Evolutionary conservation across 192 early-diverging fungal species (phyloP).

Genomic region (Backusella tuberculispora): DNA sequence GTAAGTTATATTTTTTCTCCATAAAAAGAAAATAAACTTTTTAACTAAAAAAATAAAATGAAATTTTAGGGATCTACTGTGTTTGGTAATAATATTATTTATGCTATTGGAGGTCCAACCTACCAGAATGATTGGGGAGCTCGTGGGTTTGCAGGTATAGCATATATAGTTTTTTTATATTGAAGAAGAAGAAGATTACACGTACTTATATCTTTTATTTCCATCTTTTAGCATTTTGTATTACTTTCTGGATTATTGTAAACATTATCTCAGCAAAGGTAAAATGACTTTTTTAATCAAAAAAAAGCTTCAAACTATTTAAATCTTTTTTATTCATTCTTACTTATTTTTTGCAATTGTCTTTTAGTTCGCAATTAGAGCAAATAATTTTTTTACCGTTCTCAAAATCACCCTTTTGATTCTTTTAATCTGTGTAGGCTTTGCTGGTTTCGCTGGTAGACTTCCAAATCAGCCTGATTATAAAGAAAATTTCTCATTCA

Average conservation of each 20-base stretch:
- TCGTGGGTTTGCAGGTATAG: slow-evolving; percentile 27
- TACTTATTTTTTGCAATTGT: neutral
- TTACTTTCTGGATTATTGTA: neutral
- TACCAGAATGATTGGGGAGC: slow-evolving; percentile 27
- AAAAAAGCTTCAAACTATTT: no score
- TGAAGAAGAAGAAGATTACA: no score
- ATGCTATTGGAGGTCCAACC: slow-evolving; percentile 23
- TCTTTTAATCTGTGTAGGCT: neutral
- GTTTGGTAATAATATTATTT: slow-evolving; percentile 26
- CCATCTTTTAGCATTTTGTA: neutral
- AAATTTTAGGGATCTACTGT: slow-evolving; percentile 16
- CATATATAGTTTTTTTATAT: no score
- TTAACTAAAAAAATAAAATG: neutral
- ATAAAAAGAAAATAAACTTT: neutral
- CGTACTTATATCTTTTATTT: no score
- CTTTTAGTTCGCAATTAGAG: neutral
- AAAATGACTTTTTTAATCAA: no score
- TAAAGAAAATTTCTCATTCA: neutral
- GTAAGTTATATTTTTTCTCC: neutral
- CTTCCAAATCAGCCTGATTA: neutral
- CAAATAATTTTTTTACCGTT: neutral
- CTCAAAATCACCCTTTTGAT: neutral
- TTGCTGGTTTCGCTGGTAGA: neutral
- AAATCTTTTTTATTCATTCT: no score
- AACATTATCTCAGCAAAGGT: neutral